Evolutionary conservation across 805 yeast genomes (phyloP), one percentile per base, ranked within the genome.

Genomic region (Barnettozyma pratensis): DNA sequence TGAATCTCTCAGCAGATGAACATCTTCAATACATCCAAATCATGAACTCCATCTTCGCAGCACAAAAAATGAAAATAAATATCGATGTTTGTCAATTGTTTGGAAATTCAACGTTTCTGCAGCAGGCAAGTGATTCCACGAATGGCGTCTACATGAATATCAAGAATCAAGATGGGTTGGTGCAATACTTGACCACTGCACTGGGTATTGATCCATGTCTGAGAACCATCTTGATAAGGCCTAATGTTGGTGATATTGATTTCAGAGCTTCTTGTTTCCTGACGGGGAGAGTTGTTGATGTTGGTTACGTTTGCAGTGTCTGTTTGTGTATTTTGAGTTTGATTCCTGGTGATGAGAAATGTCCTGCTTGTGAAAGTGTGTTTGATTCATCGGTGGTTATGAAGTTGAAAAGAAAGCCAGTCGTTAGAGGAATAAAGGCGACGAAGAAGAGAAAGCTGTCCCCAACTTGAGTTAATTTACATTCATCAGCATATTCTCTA

Each of bases 111-210:
- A 86, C 95, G 3, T 92, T 90, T 62, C 69, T 94, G 51, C 98
- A 94, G 63, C 99, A 94, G 63, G 97, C 98, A 0, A 79, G 96
- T 0, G 99, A 94, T 68, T 89, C 96, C 7, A 92, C 99, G 0
- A 80, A 83, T 55, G 99, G 99, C 4, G 82, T 90, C 1, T 94
- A 92, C 62, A 71, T 92, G 49, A 72, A 73, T 39, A 75, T 92
- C 26, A 75, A 74, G 3, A 77, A 83, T 48, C 85, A 92, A 1
- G 68, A 72, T 40, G 98, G 97, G 0, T 68, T 94, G 39, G 79
- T 91, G 2, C 97, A 92, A 62, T 87, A 88, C 56, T 72, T 94
- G 34, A 63, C 81, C 4, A 85, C 95, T 4, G 94, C 96, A 2
- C 82, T 86, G 67, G 83, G 87, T 56, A 81, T 92, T 8, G 97